Evolutionary conservation across 75 land plant genomes (phyloP), one percentile per base, ranked within the genome.

Genomic region (Sequoia sempervirens): DNA sequence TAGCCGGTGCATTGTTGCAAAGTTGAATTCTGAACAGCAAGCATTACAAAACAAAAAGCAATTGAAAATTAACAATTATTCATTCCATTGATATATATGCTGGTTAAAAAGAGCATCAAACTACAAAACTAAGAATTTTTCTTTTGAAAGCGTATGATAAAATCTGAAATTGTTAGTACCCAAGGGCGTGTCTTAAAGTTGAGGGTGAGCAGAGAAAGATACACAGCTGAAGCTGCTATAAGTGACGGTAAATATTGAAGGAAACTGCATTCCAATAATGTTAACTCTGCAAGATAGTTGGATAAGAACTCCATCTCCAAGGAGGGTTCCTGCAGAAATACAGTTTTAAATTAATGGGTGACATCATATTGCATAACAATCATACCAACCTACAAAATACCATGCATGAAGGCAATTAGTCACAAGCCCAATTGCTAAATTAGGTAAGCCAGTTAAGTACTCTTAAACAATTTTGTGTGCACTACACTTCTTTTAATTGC

Each of bases 181-280:
- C 97, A 95, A 68, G 95, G 97, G 80, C 87, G 84, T 38, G 20
- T 47, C 32, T 86, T 40, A 85, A 90, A 91, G 68, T 88, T 82
- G n/a, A 90, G 84, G 0, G 91, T 93, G 76, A 93, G 90, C 61
- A 81, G 89, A 69, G 93, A 83, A 72, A 93, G 85, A 87, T 90
- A 95, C 2, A 92, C 86, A 73, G 89, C 92, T 30, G 95, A 92
- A 34, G 95, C 93, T 85, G 97, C 97, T 84, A 95, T 83, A 74
- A 89, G 20, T 37, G 97, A 94, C 6, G 95, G 95, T 41, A 92
- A 72, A 82, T 89, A 91, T 81, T 82, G 61, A 0, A 94, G 81
- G 76, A 90, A 92, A 3, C 78, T 83, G 85, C 91, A 94, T 11
- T 94, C 92, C 50, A 92, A 34, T 81, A 94, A 81, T 76, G 91